phyloP scores from a whole-genome alignment of 306 rosid genomes.

The Ormosia semicastrata region DNA sequence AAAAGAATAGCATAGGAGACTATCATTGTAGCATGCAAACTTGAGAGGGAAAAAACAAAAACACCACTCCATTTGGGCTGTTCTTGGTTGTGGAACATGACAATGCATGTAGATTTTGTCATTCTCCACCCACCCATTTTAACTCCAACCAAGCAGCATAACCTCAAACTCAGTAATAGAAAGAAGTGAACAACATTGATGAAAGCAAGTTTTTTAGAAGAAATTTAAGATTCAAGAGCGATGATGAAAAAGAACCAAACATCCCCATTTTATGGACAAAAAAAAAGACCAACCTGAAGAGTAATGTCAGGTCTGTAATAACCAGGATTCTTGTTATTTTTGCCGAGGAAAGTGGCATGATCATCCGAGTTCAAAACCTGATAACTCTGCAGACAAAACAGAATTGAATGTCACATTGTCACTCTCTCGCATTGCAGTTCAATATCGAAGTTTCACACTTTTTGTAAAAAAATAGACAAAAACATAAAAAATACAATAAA shows the following conservation, averaged over 20 bases:
- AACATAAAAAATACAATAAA: too few relatives aligned
- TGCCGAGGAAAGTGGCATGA: conserved; percentile 64
- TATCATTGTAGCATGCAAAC: background rate
- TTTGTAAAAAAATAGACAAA: background rate
- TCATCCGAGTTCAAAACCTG: conserved; percentile 87
- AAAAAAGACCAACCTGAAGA: conserved; percentile 81
- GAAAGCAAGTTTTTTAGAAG: too few relatives aligned
- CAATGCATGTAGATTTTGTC: background rate
- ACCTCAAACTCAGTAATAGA: background rate
- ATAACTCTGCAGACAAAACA: conserved; percentile 45
- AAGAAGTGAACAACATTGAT: too few relatives aligned
- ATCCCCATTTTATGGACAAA: too few relatives aligned
- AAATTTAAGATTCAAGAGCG: background rate
- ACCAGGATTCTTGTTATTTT: conserved; percentile 64
- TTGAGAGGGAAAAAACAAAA: too few relatives aligned
- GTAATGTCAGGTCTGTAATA: conserved; percentile 82
- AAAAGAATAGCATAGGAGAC: background rate
- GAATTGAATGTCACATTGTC: background rate
- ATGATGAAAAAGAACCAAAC: background rate
- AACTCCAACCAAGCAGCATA: background rate
- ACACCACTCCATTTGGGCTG: background rate
- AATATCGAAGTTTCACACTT: background rate
- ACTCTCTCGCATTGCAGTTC: background rate
- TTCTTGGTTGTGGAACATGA: too few relatives aligned
- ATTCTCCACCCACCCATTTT: background rate